phyloP scores from a whole-genome alignment of 2,329 filamentous ascomycete genomes.

The Fusarium sp. region DNA sequence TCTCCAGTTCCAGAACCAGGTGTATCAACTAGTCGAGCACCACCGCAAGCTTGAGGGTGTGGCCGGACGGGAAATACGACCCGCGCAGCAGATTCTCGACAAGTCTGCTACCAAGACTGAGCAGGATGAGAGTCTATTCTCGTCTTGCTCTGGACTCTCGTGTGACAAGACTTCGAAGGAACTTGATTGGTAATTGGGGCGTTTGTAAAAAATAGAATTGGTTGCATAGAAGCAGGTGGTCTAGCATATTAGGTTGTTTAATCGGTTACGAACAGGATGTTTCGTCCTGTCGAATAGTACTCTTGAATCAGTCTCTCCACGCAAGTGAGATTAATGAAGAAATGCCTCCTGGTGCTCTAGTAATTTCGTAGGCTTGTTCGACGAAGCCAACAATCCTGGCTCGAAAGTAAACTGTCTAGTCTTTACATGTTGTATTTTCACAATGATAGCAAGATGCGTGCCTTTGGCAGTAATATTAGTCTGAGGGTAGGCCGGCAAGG shows the following conservation, averaged over 20 bases:
- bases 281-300: too few species aligned
- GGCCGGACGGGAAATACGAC: conserved; percentile 30
- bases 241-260: conserved; percentile 1
- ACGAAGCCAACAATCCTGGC: too few species aligned
- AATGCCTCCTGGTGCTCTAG: too few species aligned
- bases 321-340: too few species aligned
- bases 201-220: conserved; percentile 27
- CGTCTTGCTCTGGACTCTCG: conserved; percentile 30
- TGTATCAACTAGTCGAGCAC: conserved; percentile 33
- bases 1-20: conserved; percentile 34
- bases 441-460: too few species aligned
- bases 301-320: too few species aligned
- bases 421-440: too few species aligned
- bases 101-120: conserved; percentile 30
- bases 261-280: too few species aligned
- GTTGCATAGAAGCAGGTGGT: background rate
- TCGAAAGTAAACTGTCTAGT: too few species aligned
- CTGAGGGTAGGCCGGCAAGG: too few species aligned
- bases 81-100: conserved; percentile 32
- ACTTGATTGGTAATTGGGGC: conserved; percentile 19
- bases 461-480: too few species aligned
- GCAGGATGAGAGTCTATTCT: conserved; percentile 33
- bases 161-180: conserved; percentile 34
- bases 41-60: conserved; percentile 34
- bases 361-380: too few species aligned